Evolutionary conservation across 371 early-diverging fungal species (phyloP).

Genomic region (Mortierella sp.): DNA sequence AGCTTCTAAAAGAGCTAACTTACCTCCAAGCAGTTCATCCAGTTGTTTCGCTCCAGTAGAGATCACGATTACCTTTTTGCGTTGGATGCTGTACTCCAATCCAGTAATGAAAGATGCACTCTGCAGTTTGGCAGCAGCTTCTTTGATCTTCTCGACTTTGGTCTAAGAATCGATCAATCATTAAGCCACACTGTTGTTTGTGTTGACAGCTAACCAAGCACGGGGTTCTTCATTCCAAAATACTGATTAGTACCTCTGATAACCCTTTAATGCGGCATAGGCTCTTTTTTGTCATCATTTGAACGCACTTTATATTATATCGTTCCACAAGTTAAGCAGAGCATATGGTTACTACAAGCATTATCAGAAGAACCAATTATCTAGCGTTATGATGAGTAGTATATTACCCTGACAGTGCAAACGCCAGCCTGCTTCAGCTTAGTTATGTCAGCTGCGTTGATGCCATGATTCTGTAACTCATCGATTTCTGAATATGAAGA

Average conservation of each 20-base stretch:
- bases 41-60: constrained; percentile 93
- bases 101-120: constrained; percentile 85
- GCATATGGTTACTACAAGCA: neutral
- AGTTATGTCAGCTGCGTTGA: constrained; percentile 82
- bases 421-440: constrained; percentile 87
- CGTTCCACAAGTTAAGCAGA: neutral
- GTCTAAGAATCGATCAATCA: constrained; percentile 33
- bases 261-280: constrained; percentile 84
- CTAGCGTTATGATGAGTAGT: no score
- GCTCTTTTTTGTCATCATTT: constrained; percentile 82
- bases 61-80: constrained; percentile 85
- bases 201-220: neutral
- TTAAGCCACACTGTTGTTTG: neutral
- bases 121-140: constrained; percentile 72
- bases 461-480: constrained; percentile 73
- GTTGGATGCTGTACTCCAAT: constrained; percentile 80
- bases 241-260: constrained; percentile 64
- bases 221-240: neutral
- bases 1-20: constrained; percentile 6
- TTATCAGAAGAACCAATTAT: neutral
- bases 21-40: constrained; percentile 89
- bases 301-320: constrained; percentile 68
- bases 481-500: constrained; percentile 44
- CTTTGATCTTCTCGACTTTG: constrained; percentile 92
- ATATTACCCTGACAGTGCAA: constrained; percentile 76